Evolutionary conservation across 352 stramenopile genomes (phyloP).

Genomic region (Blastocystis sp.): DNA sequence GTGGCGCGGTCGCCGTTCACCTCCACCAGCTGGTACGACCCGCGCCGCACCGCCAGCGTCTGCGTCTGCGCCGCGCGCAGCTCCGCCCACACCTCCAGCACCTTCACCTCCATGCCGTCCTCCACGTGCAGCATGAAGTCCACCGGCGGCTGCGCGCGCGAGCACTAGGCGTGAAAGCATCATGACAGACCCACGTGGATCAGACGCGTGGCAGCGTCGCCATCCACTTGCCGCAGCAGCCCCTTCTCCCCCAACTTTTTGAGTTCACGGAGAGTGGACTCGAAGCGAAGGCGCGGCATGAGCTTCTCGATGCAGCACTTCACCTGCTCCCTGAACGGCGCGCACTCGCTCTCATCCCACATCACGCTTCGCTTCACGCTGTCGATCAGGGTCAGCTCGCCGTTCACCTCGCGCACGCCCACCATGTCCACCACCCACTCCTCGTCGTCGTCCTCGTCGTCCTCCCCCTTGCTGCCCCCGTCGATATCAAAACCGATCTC

Average conservation of each 20-base stretch:
- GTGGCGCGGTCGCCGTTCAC: neutral
- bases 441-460: neutral
- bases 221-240: neutral
- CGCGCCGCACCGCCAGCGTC: neutral
- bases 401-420: neutral
- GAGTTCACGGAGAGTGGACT: neutral
- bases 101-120: constrained; percentile 46
- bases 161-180: neutral
- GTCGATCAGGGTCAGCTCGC: neutral
- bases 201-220: neutral
- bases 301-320: constrained; percentile 42
- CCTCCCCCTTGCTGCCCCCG: neutral
- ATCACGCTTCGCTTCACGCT: neutral
- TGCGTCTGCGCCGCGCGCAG: neutral
- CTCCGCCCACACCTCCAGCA: neutral
- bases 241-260: neutral
- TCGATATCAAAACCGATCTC: constrained; percentile 62
- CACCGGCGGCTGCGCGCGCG: neutral
- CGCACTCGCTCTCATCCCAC: neutral
- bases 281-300: constrained; percentile 21
- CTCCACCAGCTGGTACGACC: neutral
- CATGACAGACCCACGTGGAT: neutral
- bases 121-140: constrained; percentile 19
- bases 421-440: neutral
- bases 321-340: neutral